A percentile compares a stretch with the other conserved stretches of the same genome.
Conservation (phyloP, 1,139 yeast species). For the Zygosaccharomyces sapae region DNA sequence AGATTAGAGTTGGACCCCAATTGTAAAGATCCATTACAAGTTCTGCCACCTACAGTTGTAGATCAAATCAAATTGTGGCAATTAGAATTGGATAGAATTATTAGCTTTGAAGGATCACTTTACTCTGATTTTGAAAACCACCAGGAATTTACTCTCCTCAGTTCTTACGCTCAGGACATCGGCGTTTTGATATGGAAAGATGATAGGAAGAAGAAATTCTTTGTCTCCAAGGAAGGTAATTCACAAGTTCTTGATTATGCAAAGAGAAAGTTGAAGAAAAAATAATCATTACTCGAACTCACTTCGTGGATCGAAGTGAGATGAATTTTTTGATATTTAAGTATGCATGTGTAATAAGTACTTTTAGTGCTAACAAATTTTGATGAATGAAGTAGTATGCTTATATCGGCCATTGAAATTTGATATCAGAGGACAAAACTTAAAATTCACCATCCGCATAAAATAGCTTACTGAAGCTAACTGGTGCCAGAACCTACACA, state of each 20-base stretch:
- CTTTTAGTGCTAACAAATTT: no score
- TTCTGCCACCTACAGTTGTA: constrained; percentile 90
- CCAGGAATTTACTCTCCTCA: constrained; percentile 69
- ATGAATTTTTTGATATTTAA: not conserved
- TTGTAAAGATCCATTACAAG: constrained; percentile 54
- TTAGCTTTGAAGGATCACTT: constrained; percentile 80
- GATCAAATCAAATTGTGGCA: constrained; percentile 97
- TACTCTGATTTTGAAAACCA: constrained; percentile 79
- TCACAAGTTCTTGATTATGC: constrained; percentile 84
- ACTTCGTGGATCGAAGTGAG: not conserved
- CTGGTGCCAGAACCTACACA: no score
- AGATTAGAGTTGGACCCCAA: constrained; percentile 59
- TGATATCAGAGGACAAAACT: no score
- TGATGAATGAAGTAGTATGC: no score
- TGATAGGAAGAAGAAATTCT: constrained; percentile 60
- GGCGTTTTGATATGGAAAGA: constrained; percentile 89
- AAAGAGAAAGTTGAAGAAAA: constrained; percentile 45
- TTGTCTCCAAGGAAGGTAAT: constrained; percentile 79
- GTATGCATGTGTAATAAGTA: not conserved
- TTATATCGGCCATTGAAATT: no score
- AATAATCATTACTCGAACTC: constrained; percentile 4
- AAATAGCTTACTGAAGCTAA: no score
- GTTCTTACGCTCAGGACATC: constrained; percentile 78
- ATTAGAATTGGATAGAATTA: constrained; percentile 86
- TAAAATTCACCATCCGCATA: no score